Base-by-base conservation (phyloP, 805 yeast genomes). In the Nakazawaea holstii region DNA sequence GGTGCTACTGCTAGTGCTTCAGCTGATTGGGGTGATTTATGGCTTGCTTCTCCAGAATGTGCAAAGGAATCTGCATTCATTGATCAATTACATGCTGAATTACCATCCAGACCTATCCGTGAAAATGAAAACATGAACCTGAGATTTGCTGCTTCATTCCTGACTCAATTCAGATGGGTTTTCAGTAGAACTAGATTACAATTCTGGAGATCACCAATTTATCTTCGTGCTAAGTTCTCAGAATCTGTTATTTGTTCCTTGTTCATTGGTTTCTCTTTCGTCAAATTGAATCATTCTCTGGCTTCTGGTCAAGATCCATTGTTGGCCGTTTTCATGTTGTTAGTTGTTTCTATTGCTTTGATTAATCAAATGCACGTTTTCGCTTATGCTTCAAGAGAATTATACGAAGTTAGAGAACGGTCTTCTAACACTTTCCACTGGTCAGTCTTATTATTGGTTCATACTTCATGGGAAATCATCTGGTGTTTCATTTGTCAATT, bases 191-290 rank as follows among this genome's bases (percentile, higher is more conserved):
- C 73, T 31, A 61, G 58, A 45, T 59, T 60, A 17, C 72, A 67
- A 52, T 65, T 66, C 49, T 71, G 71, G 71, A 64, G 77, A 58
- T 61, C 62, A 41, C 66, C 73, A n/a, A 57, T 58, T 17, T 72
- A 72, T 53, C 59, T 72, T 42, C 65, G 63, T 52, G 57, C 77
- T 17, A 73, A 73, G 57, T 46, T 67, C 31, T 63, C 70, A 55
- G 53, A 65, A 67, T 53, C 59, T 70, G 35, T 60, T 73, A 56
- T 71, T 20, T 69, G 79, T 39, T 76, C 84, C 35, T 55, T 84
- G 17, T 81, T 82, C 60, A 76, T 79, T 51, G 90, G 91, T 41
- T 84, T 84, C 61, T 68, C 81, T 5, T 57, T 57, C 47, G 56
- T 43, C 32, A 51, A 53, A 13, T 44, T 52, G 46, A 49, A 51